phyloP scores from a whole-genome alignment of 2,329 filamentous ascomycete species.

The Nemania bipapillata region DNA sequence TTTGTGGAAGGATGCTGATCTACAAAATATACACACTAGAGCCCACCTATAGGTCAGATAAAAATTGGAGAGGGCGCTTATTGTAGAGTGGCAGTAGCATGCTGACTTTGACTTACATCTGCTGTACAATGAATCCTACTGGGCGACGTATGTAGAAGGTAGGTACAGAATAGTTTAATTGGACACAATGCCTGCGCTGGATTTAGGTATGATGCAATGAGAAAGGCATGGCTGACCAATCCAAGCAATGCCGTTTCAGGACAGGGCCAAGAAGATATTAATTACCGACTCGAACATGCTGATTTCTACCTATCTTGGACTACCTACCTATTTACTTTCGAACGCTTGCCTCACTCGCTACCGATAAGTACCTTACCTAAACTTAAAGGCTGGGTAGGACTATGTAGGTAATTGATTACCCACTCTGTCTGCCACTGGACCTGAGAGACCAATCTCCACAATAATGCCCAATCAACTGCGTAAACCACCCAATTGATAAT shows the following conservation, averaged over 20 bases:
- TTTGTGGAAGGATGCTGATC: not conserved
- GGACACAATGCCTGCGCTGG: not conserved
- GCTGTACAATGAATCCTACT: conserved; percentile 7
- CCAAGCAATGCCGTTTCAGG: not conserved
- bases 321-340: too few species aligned
- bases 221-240: conserved; percentile 12
- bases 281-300: not conserved
- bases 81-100: conserved; percentile 6
- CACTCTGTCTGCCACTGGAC: too few species aligned
- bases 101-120: conserved; percentile 19
- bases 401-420: not conserved
- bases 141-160: not conserved
- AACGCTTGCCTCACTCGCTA: too few species aligned
- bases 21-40: not conserved
- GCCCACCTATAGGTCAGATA: not conserved
- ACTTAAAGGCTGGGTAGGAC: not conserved
- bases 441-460: not conserved
- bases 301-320: not conserved
- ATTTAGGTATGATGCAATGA: conserved; percentile 2
- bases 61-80: conserved; percentile 13
- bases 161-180: conserved; percentile 4
- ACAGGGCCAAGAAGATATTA: not conserved
- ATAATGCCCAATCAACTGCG: not conserved
- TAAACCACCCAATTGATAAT: not conserved
- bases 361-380: too few species aligned